phyloP scores from a whole-genome alignment of 768 basidiomycete species.

The Lentinula detonsa region DNA sequence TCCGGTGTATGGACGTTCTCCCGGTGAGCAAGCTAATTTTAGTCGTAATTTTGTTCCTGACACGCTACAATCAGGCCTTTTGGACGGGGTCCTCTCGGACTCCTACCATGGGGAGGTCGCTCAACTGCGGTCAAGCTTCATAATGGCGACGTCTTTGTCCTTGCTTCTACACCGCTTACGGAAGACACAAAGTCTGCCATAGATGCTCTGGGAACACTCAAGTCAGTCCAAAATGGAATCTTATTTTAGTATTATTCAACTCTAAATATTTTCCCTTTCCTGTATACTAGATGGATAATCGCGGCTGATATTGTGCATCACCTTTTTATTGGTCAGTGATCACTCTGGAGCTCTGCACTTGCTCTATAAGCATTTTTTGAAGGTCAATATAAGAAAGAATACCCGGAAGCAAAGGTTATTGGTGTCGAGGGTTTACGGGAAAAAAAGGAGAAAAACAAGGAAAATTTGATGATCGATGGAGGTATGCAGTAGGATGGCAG shows the following conservation, averaged over 20 bases:
- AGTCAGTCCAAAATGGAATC: constrained; percentile 28
- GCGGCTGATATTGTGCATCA: constrained; percentile 55
- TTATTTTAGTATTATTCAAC: neutral
- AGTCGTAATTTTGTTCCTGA: neutral
- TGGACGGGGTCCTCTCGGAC: constrained; percentile 40
- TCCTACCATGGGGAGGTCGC: constrained; percentile 76
- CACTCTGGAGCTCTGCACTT: constrained; percentile 8
- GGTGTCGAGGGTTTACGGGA: constrained; percentile 52
- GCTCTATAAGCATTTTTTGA: constrained; percentile 14
- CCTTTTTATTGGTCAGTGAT: constrained; percentile 44
- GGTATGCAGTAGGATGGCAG: constrained; percentile 30
- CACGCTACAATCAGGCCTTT: constrained; percentile 46
- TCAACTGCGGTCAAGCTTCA: constrained; percentile 73
- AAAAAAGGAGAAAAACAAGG: constrained; percentile 46
- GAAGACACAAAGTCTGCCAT: constrained; percentile 58
- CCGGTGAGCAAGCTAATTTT: constrained; percentile 29
- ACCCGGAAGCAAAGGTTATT: constrained; percentile 65
- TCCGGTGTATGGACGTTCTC: constrained; percentile 64
- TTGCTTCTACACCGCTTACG: constrained; percentile 75
- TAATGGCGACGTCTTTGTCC: constrained; percentile 69
- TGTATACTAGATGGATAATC: constrained; percentile 44
- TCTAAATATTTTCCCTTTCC: neutral
- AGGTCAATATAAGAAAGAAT: constrained; percentile 65
- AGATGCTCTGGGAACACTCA: constrained; percentile 61
- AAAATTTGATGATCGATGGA: constrained; percentile 55